These are phyloP conservation scores for Yarrowia sp. DNA, from an alignment of 805 yeast genomes.

Conservation along the genomic window DNA sequence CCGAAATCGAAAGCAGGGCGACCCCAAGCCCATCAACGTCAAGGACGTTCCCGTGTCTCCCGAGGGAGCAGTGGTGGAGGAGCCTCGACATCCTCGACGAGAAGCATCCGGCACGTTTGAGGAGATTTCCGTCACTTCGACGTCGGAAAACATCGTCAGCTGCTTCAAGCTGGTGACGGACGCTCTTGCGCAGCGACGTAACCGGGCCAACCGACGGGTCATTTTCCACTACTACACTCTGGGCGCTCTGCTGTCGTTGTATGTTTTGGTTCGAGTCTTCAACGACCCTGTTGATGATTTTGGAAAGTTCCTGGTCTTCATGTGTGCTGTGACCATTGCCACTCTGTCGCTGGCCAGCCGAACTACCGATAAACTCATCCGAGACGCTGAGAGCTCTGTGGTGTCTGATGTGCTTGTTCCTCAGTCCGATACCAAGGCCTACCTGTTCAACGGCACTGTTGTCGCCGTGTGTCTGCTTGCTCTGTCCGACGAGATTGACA, in stretches of 20 bases:
- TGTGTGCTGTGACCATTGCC: conserved; percentile 28
- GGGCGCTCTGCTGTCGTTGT: conserved; percentile 1
- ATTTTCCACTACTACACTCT: conserved; percentile 25
- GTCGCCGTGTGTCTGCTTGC: conserved; percentile 26
- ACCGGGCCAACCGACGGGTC: conserved; percentile 24
- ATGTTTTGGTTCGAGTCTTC: neutral
- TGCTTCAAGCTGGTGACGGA: conserved; percentile 28
- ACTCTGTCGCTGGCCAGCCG: conserved; percentile 24
- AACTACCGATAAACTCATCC: conserved; percentile 25
- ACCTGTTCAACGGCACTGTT: conserved; percentile 27
- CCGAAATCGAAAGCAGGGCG: conserved; percentile 15
- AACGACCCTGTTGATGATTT: conserved; percentile 22
- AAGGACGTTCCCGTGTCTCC: conserved; percentile 24
- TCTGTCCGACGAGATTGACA: conserved; percentile 14
- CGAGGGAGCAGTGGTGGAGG: conserved; percentile 7
- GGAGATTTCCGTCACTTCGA: conserved; percentile 25
- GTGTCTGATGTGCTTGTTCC: conserved; percentile 18
- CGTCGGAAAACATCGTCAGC: conserved; percentile 8
- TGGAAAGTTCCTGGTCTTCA: conserved; percentile 17
- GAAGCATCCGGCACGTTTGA: conserved; percentile 10
- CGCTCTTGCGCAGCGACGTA: conserved; percentile 29
- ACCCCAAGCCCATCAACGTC: conserved; percentile 22
- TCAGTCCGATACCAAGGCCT: conserved; percentile 26
- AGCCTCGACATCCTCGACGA: conserved; percentile 15
- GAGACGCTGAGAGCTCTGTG: conserved; percentile 27